Percentiles rank a stretch among this genome's conserved stretches.
These are phyloP conservation scores for Fusarium xyrophilum DNA, from an alignment of 2,329 filamentous ascomycete genomes.

Conservation along the genomic window DNA sequence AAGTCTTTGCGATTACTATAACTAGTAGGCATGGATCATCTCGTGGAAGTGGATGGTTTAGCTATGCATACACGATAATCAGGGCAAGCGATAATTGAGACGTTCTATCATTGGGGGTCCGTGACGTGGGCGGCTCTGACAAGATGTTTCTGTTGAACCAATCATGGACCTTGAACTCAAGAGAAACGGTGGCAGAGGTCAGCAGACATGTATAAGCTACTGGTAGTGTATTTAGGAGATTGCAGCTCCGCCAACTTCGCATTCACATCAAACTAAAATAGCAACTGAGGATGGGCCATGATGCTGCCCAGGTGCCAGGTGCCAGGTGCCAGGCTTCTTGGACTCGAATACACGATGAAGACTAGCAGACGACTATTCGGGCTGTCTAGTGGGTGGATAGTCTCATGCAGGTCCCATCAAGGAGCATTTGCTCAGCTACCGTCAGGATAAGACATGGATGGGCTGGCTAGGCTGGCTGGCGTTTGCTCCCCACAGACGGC, in stretches of 20 bases:
- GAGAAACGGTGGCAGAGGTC: not conserved
- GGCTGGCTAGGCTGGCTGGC: not conserved
- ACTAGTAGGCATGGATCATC: not conserved
- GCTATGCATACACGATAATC: not conserved
- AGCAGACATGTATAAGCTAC: not conserved
- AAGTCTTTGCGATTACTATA: constrained; percentile 6
- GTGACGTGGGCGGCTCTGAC: not conserved
- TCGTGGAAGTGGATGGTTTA: not conserved
- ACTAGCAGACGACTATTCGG: not conserved
- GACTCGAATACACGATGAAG: not conserved
- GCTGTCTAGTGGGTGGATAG: constrained; percentile 3
- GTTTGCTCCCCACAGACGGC: constrained; percentile 22
- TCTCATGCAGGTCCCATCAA: constrained; percentile 22
- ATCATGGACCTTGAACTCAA: not conserved
- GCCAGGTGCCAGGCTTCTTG: not conserved
- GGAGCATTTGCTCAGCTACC: constrained; percentile 21
- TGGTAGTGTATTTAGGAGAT: not conserved
- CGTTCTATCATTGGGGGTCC: not conserved
- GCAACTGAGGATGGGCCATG: constrained; percentile 9
- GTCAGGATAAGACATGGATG: not conserved
- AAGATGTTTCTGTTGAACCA: not conserved
- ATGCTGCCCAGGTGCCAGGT: constrained; percentile 14
- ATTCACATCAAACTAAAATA: constrained; percentile 6
- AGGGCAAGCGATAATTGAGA: not conserved
- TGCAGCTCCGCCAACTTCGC: not conserved